Base-by-base conservation (phyloP, 768 basidiomycete species). In the Wakefieldia striispora region DNA sequence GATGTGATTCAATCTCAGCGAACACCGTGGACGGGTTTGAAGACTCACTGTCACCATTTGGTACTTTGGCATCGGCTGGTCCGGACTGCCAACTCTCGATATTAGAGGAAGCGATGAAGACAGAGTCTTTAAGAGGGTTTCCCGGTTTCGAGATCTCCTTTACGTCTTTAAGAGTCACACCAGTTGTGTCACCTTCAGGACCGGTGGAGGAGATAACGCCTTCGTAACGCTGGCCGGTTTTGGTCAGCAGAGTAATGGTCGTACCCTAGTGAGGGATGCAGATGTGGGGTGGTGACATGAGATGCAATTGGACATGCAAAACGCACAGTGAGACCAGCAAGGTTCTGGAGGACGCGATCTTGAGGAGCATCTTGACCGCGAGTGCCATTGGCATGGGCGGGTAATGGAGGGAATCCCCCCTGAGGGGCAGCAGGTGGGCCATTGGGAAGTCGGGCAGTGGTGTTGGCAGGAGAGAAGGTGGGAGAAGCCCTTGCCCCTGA, bases 61-160 rank as follows among this genome's bases (percentile, higher is more conserved):
- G 72, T 11, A 78, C 72, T 62, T 80, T 83, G 31, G 79, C 78
- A 67, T 86, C 86, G 20, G 86, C 84, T 23, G 88, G 86, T 14
- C 86, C 86, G 5, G 87, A 86, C 26, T 79, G 70, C 80, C 84
- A 91, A 37, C 64, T 71, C 23, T 87, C 86, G 63, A 91, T 88
- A 65, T 84, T 88, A 49, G 81, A 77, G 11, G 82, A 78, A 21
- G 85, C 76, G 53, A 92, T 75, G 67, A 89, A 89, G 39, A 85
- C 57, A 9, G 73, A 69, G 42, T 91, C 88, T 66, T 82, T 87
- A 52, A 87, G 76, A 26, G 90, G 80, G 1, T 80, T 79, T 41
- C 82, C 84, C 9, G 84, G 82, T 50, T 70, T 76, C 13, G 79
- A 72, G 45, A 91, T 70, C 55, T 92, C 89, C 70, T 83, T 86